Percentiles rank a stretch among this genome's conserved stretches.
Evolutionary conservation across 495 filamentous ascomycete species (phyloP).

Genomic region (Daldinia vernicosa): DNA sequence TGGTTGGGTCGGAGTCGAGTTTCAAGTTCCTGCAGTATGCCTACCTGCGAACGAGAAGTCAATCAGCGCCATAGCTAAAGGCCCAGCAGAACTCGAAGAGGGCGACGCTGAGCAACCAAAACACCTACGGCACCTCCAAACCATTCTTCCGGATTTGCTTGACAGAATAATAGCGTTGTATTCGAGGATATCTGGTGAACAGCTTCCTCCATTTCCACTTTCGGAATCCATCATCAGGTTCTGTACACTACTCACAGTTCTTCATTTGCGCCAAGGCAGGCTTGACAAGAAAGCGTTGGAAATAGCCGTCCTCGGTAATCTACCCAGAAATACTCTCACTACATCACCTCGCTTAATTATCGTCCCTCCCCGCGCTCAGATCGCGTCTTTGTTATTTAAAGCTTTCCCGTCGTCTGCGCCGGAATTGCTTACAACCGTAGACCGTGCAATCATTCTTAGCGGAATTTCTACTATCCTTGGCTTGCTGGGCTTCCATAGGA

Average conservation of each 20-base stretch:
- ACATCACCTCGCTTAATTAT: conserved; percentile 59
- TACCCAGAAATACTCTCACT: conserved; percentile 48
- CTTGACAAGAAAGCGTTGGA: conserved; percentile 73
- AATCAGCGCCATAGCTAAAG: conserved; percentile 54
- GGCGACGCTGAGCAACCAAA: conserved; percentile 53
- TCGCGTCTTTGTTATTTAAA: conserved; percentile 73
- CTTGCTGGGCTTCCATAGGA: conserved; percentile 77
- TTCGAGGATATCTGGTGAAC: conserved; percentile 79
- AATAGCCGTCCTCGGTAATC: conserved; percentile 65
- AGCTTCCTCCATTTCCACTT: conserved; percentile 79
- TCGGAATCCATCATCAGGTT: conserved; percentile 86
- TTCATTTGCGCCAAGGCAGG: conserved; percentile 73
- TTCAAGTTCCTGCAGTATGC: conserved; percentile 72
- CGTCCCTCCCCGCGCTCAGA: conserved; percentile 68
- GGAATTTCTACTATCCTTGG: conserved; percentile 87
- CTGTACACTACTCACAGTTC: conserved; percentile 73
- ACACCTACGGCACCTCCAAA: conserved; percentile 54
- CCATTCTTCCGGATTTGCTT: conserved; percentile 63
- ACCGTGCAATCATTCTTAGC: conserved; percentile 78
- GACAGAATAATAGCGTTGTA: conserved; percentile 88
- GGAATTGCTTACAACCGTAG: conserved; percentile 71
- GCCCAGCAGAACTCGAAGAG: conserved; percentile 56
- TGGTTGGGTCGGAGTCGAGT: conserved; percentile 85
- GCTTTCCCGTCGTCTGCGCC: conserved; percentile 72
- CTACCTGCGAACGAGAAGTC: conserved; percentile 59